Percentiles rank a stretch among this genome's conserved stretches.
Evolutionary conservation across 495 filamentous ascomycete genomes (phyloP).

Genomic region (Aspergillus kassunensis): DNA sequence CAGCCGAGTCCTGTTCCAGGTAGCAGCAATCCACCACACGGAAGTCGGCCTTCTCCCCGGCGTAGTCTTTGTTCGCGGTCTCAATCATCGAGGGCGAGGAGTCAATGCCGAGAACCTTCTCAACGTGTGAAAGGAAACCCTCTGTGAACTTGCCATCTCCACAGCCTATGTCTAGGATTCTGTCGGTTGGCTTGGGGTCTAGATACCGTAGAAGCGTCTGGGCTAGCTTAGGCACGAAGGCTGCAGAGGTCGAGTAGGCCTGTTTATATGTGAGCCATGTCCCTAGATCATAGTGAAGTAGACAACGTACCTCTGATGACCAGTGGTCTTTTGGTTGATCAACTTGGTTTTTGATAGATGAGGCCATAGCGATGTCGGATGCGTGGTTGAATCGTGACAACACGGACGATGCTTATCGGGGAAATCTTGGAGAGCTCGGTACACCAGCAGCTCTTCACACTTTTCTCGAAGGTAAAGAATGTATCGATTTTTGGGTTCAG

Average conservation of each 20-base stretch:
- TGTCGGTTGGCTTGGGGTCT: constrained; percentile 53
- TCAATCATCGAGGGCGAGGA: constrained; percentile 62
- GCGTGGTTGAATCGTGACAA: no score
- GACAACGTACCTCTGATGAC: constrained; percentile 49
- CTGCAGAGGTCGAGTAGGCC: constrained; percentile 61
- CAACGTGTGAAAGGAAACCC: constrained; percentile 44
- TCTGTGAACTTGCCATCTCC: constrained; percentile 67
- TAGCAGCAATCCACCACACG: constrained; percentile 45
- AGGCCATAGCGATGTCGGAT: neutral
- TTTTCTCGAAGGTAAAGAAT: no score
- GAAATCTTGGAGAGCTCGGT: no score
- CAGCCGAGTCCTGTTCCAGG: constrained; percentile 25
- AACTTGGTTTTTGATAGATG: neutral
- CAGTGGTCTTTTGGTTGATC: constrained; percentile 49
- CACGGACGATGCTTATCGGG: no score
- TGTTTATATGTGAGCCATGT: constrained; percentile 17
- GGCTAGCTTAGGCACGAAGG: constrained; percentile 70
- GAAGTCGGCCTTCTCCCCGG: constrained; percentile 30
- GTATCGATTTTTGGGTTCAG: no score
- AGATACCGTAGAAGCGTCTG: constrained; percentile 62
- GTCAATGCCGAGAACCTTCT: constrained; percentile 60
- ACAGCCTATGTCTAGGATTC: constrained; percentile 70
- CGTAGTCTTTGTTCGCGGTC: constrained; percentile 42
- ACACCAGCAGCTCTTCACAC: no score
- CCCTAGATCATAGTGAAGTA: no score